Percentiles rank a stretch among this genome's conserved stretches.
Conservation (phyloP, 148 eudicot genomes). For the Rhododendron williamsianum region DNA sequence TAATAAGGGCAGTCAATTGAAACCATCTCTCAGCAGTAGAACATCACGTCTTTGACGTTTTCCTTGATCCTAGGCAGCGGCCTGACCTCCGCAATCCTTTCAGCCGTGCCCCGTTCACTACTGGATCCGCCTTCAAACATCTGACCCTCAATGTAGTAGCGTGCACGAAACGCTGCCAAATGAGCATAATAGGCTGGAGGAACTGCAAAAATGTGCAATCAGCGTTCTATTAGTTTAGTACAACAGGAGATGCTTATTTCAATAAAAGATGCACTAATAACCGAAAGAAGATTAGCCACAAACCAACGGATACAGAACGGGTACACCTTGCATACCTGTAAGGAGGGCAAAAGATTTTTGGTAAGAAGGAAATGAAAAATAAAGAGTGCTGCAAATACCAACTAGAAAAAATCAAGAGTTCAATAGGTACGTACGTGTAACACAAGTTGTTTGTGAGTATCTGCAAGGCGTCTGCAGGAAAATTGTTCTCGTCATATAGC, state of each 20-base stretch:
- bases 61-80: constrained; percentile 44
- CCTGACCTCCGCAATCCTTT: constrained; percentile 10
- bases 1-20: no score
- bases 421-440: constrained; percentile 65
- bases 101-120: constrained; percentile 24
- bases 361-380: neutral
- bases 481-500: constrained; percentile 61
- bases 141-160: constrained; percentile 53
- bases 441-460: constrained; percentile 57
- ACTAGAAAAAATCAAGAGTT: neutral
- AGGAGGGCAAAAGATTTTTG: neutral
- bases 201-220: constrained; percentile 33
- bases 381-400: neutral
- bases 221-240: neutral
- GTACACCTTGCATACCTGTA: constrained; percentile 87
- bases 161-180: constrained; percentile 74
- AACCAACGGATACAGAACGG: constrained; percentile 83
- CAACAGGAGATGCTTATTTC: neutral
- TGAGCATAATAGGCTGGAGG: constrained; percentile 91
- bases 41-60: constrained; percentile 66
- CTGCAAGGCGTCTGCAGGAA: constrained; percentile 62
- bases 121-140: constrained; percentile 45
- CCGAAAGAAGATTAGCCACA: constrained; percentile 1
- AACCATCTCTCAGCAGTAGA: constrained; percentile 35
- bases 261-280: neutral